Base-by-base conservation (phyloP, 73 alveolate species). In the Durusdinium trenchii region DNA sequence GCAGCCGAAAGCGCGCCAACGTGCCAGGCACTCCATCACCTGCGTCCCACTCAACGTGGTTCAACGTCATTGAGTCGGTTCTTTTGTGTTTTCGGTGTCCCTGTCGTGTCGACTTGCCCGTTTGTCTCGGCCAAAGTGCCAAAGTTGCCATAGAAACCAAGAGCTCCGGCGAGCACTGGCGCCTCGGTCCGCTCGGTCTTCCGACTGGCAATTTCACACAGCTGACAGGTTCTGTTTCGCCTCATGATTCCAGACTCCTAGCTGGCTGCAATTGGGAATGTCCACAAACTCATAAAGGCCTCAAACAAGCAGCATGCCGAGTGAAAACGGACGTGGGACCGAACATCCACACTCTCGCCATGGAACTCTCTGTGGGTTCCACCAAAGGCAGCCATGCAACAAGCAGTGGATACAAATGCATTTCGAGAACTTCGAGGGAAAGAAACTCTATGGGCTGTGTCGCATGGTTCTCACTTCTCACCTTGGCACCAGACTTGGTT, bases 201-300 rank as follows among this genome's bases (percentile, higher is more conserved):
- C 79, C 38, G n/a, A 64, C 35, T 14, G 5, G 46, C 46, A 48
- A 46, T 43, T 26, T 35, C 57, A 0, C 90, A 76, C 32, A 76
- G 28, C 54, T 18, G 57, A 40, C 1, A 40, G n/a, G 43, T 67
- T 18, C 3, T 26, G 32, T 26, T 26, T 32, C n/a, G 78, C 98
- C 98, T 91, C 73, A 46, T 67, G 85, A 50, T 91, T 76, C 98
- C 98, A 91, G n/a, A 78, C 90, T 43, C 98, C 98, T 6, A 91
- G 98, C 45, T 91, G 98, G 98, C 98, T 91, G 89, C 98, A 91
- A 78, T 91, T 91, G 28, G 87, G 79, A 78, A 52, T 67, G 98
- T 91, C 98, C 46, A 30, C 61, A 52, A 91, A 91, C 81, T 91
- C 98, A 46, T 91, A 91, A 42, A 91, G 98, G 35, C 98, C 98